Conservation (phyloP, 768 basidiomycete species). For the Krasilnikovozyma curviuscula region DNA sequence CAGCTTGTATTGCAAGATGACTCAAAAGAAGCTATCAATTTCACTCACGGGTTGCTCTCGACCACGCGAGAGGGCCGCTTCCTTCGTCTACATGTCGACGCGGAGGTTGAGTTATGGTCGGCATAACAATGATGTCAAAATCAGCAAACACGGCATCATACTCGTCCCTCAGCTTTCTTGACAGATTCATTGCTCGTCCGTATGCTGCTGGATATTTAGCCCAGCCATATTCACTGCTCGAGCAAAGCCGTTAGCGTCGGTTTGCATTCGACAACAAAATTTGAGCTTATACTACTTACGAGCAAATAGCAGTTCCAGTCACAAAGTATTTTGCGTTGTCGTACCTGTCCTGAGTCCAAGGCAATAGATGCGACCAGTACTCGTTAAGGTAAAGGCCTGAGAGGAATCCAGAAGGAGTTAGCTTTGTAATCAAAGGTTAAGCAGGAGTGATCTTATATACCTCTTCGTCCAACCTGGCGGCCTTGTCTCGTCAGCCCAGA, state of each 20-base stretch:
- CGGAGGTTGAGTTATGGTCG: conserved; percentile 28
- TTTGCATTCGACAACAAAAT: conserved; percentile 12
- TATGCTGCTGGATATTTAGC: conserved; percentile 22
- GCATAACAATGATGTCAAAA: conserved; percentile 28
- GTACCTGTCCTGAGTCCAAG: conserved; percentile 29
- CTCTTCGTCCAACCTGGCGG: conserved; percentile 19
- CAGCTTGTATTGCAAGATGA: conserved; percentile 18
- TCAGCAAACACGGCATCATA: conserved; percentile 23
- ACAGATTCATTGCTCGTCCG: conserved; percentile 29
- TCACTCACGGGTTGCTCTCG: conserved; percentile 9
- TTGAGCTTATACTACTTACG: neutral
- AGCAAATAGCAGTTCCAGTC: neutral
- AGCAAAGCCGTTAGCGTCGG: conserved; percentile 14
- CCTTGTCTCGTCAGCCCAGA: conserved; percentile 17
- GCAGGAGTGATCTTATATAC: too few species aligned
- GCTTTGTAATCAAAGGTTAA: too few species aligned
- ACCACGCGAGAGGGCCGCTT: conserved; percentile 19
- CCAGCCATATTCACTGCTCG: conserved; percentile 23
- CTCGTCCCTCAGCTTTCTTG: conserved; percentile 26
- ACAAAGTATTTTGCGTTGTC: conserved; percentile 22
- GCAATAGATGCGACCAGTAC: conserved; percentile 22
- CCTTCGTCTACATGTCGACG: conserved; percentile 19
- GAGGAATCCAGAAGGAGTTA: too few species aligned
- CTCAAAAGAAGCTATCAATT: conserved; percentile 10
- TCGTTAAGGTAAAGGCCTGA: conserved; percentile 28